Percentiles rank a stretch among this genome's conserved stretches.
Evolutionary conservation across 805 yeast genomes (phyloP).

Genomic region (Pichia exigua): DNA sequence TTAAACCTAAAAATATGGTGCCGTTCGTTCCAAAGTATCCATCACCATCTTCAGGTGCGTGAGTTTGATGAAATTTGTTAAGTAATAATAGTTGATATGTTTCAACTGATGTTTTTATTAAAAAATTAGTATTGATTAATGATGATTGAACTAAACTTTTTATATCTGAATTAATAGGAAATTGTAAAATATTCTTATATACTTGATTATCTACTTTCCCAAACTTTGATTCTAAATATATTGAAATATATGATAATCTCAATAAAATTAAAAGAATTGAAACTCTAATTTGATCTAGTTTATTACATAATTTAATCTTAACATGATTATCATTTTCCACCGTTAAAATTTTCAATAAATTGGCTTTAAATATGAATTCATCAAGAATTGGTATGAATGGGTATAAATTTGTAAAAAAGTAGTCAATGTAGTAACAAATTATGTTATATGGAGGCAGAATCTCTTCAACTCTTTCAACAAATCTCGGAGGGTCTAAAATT

Average conservation of each 20-base stretch:
- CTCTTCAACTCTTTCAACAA: conserved; percentile 8
- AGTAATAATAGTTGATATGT: conserved; percentile 36
- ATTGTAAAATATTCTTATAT: conserved; percentile 15
- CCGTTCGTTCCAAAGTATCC: conserved; percentile 37
- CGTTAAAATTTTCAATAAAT: conserved; percentile 28
- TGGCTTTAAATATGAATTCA: conserved; percentile 29
- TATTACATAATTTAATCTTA: conserved; percentile 3
- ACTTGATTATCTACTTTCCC: background rate
- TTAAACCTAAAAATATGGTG: conserved; percentile 29
- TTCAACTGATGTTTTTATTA: conserved; percentile 34
- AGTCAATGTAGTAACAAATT: conserved; percentile 31
- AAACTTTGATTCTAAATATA: conserved; percentile 15
- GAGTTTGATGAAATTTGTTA: conserved; percentile 32
- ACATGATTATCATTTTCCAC: conserved; percentile 3
- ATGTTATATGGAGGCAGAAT: conserved; percentile 26
- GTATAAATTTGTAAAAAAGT: conserved; percentile 33
- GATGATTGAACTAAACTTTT: conserved; percentile 33
- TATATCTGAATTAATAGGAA: conserved; percentile 34
- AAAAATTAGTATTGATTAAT: conserved; percentile 32
- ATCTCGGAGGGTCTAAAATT: background rate
- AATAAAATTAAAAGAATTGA: conserved; percentile 23
- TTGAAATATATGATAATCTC: conserved; percentile 22
- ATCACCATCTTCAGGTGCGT: conserved; percentile 45
- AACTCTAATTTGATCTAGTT: conserved; percentile 17
- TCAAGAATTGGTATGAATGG: conserved; percentile 43